Percentiles rank a stretch among this genome's conserved stretches.
phyloP scores from a whole-genome alignment of 768 basidiomycete genomes.

The Floccularia luteovirens region DNA sequence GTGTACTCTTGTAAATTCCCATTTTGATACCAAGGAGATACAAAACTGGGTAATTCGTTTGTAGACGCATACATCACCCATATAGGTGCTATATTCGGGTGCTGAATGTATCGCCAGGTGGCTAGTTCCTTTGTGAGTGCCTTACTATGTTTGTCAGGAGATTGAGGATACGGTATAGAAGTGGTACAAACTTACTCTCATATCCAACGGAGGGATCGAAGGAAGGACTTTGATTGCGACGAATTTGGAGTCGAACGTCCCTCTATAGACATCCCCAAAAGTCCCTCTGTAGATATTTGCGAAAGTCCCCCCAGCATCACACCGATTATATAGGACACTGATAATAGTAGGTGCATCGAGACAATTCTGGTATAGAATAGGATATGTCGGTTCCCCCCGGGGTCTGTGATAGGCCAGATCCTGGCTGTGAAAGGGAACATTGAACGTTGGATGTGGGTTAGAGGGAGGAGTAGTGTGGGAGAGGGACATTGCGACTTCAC shows the following conservation, averaged over 20 bases:
- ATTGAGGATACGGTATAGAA: not conserved
- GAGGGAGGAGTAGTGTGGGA: no score
- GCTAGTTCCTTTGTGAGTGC: not conserved
- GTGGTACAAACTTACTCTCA: no score
- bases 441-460: no score
- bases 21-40: not conserved
- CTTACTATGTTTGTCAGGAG: not conserved
- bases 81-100: not conserved
- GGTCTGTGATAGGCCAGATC: no score
- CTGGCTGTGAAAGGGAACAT: no score
- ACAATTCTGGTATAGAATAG: no score
- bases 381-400: no score
- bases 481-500: no score
- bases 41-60: not conserved
- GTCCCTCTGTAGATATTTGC: no score
- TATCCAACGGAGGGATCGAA: not conserved
- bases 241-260: not conserved
- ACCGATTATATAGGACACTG: no score
- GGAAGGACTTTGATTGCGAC: conserved; percentile 7
- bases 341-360: no score
- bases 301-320: no score
- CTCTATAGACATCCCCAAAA: not conserved
- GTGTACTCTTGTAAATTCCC: not conserved
- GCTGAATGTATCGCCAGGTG: not conserved
- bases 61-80: not conserved